Base-by-base conservation (phyloP, 352 stramenopile genomes). In the Globisporangium parvum region DNA sequence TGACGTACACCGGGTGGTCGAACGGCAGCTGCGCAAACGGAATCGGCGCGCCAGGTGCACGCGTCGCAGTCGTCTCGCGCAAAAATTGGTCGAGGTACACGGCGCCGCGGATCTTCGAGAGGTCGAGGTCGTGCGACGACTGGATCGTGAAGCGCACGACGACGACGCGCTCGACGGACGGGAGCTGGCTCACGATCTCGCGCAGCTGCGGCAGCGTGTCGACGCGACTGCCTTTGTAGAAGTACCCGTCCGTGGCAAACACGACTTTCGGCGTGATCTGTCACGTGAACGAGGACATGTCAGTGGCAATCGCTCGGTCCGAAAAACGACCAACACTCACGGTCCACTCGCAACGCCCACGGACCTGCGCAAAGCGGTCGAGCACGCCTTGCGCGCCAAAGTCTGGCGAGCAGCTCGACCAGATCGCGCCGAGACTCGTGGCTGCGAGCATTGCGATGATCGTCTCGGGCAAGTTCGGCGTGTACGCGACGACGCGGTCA, bases 1-100 rank as follows among this genome's bases (percentile, higher is more conserved):
- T 93, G 60, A 93, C 72, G 63, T 91, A 92, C 47, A 92, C 79
- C 3, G 85, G 85, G 63, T 95, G 85, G 63, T 92, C 80, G 55
- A 95, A 95, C 31, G 81, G 77, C 20, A 92, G 56, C 53, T 89
- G 79, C 37, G 68, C 75, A 55, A 91, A 93, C 21, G 72, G 51
- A 52, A 93, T 87, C 10, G 51, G 51, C 47, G 77, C 66, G 9
- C 58, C 50, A 17, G 42, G 55, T 17, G 47, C 53, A 31, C 54
- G 39, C 4, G 67, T 37, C 47, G 68, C 60, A 4, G 42, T 50
- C 15, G 48, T 50, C n/a, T 75, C 37, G 9, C 60, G 53, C 48
- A 91, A 50, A 35, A 87, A 88, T 6, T 55, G 54, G 56, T 90
- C 79, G 12, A 77, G 59, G 62, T 87, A 87, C 23, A 82, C 53